Evolutionary conservation across 371 early-diverging fungal genomes (phyloP), one percentile per base, ranked within the genome.

Genomic region (Mortierella sp.): DNA sequence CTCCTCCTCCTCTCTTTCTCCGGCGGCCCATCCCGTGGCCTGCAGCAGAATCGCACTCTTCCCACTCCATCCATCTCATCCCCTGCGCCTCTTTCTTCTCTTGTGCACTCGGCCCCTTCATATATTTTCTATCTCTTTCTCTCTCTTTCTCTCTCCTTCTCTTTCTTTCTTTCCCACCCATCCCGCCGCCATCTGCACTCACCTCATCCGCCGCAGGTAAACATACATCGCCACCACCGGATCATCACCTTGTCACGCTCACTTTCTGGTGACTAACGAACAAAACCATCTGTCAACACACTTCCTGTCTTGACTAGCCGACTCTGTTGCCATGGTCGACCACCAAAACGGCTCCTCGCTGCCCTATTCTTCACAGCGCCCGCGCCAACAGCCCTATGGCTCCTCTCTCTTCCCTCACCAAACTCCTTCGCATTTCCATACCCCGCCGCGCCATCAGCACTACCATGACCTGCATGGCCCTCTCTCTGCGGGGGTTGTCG

Each of bases 381-480:
- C 45, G 28, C 62, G 58, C 18, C 66, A 58, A 5, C 77, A 44
- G 25, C 66, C 63, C 25, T 66, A 67, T 50, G n/a, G 50, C 37
- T 37, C 37, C 9, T 37, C 37, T 37, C 37, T 37, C 9, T 37
- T 37, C 37, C 37, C 37, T 37, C 37, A 37, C 9, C 37, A 37
- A 37, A 9, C 55, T 28, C 76, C 63, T 57, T 50, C 71, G 12
- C 71, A 64, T 47, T 66, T 68, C 21, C 71, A 70, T 56, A 61
- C 58, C 57, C 71, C 63, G 9, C 56, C 68, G 37, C 79, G 69
- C 26, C 59, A 72, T 15, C 51, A 60, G 19, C 60, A 65, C 46
- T 57, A 77, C 52, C 79, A 72, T 50, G 79, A 77, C 25, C 53
- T 68, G 30, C 71, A 77, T 43, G 79, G 79, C 5, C 79, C 79